Percentiles rank a stretch among this genome's conserved stretches.
Conservation (phyloP, 2,329 filamentous ascomycete species). For the Penicillium sp. region DNA sequence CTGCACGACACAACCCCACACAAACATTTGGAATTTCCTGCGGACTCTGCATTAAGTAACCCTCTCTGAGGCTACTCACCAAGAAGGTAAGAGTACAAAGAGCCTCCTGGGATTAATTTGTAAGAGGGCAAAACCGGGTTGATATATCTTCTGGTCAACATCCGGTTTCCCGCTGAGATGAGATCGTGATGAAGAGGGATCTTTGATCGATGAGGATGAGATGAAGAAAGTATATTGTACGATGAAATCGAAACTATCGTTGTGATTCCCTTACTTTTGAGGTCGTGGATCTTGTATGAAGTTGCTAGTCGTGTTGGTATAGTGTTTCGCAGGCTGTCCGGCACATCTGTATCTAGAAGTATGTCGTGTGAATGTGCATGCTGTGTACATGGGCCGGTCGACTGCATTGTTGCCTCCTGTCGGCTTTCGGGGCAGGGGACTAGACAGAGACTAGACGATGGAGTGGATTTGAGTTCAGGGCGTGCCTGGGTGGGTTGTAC, state of each 20-base stretch:
- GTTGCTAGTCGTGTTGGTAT: no score
- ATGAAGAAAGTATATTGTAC: no score
- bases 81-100: neutral
- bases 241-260: no score
- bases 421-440: neutral
- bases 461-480: neutral
- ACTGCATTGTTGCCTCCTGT: neutral
- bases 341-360: no score
- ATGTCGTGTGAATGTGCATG: neutral
- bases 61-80: neutral
- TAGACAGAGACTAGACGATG: no score
- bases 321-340: no score
- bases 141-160: neutral
- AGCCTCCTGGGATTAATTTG: slow-evolving; percentile 3
- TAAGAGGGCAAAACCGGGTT: neutral
- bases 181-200: slow-evolving; percentile 2
- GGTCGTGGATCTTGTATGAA: no score
- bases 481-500: neutral
- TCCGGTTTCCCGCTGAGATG: neutral
- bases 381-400: neutral
- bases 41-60: neutral
- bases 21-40: neutral
- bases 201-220: neutral
- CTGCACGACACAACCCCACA: slow-evolving; percentile 2
- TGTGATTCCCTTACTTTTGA: no score